phyloP scores from a whole-genome alignment of 2,329 filamentous ascomycete species.

The Alternaria triticimaculans region DNA sequence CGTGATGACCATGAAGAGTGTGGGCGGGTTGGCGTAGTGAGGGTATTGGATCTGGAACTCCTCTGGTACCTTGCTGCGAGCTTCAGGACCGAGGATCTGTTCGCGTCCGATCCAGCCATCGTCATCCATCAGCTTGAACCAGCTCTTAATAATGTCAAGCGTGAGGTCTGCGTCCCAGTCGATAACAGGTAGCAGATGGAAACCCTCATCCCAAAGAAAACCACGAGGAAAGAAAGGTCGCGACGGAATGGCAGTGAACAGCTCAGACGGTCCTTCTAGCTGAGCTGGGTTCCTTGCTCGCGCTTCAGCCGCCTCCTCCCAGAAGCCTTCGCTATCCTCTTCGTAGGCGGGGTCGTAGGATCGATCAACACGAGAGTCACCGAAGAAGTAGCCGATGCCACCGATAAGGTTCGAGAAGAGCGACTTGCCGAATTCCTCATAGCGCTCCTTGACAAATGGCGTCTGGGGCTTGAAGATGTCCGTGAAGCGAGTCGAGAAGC shows the following conservation, averaged over 20 bases:
- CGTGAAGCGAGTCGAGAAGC: slow-evolving; percentile 77
- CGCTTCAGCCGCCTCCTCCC: slow-evolving; percentile 87
- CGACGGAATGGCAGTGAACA: slow-evolving; percentile 91
- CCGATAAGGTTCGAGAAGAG: slow-evolving; percentile 95
- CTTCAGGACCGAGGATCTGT: slow-evolving; percentile 90
- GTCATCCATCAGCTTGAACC: slow-evolving; percentile 95
- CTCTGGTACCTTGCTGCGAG: slow-evolving; percentile 88
- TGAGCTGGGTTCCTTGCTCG: slow-evolving; percentile 71
- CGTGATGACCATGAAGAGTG: slow-evolving; percentile 88
- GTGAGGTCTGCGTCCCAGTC: slow-evolving; percentile 92
- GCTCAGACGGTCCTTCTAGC: slow-evolving; percentile 81
- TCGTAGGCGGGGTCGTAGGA: slow-evolving; percentile 93
- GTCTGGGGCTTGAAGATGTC: slow-evolving; percentile 74
- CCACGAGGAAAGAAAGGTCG: slow-evolving; percentile 95
- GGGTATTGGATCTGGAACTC: slow-evolving; percentile 97
- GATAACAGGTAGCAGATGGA: slow-evolving; percentile 87
- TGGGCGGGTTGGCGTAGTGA: slow-evolving; percentile 96
- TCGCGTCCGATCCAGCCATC: slow-evolving; percentile 98
- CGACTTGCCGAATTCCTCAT: slow-evolving; percentile 80
- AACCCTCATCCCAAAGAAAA: slow-evolving; percentile 98
- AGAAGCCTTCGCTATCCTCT: slow-evolving; percentile 93
- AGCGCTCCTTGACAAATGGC: slow-evolving; percentile 77
- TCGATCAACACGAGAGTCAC: slow-evolving; percentile 84
- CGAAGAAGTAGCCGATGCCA: slow-evolving; percentile 94
- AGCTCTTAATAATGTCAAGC: slow-evolving; percentile 87